Conservation (phyloP, 2,329 filamentous ascomycete genomes). For the Niveomyces coronatus region DNA sequence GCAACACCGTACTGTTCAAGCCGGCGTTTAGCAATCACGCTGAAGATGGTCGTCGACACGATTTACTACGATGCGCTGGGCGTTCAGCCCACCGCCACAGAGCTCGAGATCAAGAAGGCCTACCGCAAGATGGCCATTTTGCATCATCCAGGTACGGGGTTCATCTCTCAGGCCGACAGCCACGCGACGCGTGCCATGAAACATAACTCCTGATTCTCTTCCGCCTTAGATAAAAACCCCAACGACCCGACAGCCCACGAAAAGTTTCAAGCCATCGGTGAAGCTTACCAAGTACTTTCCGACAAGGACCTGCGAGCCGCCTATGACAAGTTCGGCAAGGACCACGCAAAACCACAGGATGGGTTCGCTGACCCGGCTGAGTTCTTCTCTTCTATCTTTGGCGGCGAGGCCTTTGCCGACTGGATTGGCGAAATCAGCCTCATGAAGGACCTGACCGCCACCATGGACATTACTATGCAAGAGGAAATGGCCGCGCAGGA, state of each 20-base stretch:
- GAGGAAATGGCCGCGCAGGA: conserved; percentile 56
- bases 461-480: conserved; percentile 94
- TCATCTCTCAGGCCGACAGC: not conserved
- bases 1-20: not conserved
- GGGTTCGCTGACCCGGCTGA: conserved; percentile 94
- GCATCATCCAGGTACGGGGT: conserved; percentile 65
- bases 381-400: conserved; percentile 98
- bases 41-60: conserved; percentile 78
- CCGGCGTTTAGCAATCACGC: conserved; percentile 6
- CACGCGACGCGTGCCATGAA: not conserved
- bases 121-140: conserved; percentile 92
- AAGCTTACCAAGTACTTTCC: conserved; percentile 72
- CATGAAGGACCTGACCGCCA: conserved; percentile 96
- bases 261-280: conserved; percentile 82
- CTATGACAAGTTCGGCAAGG: conserved; percentile 97
- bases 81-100: conserved; percentile 73
- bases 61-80: conserved; percentile 80
- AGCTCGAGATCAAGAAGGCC: conserved; percentile 93
- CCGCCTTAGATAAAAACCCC: conserved; percentile 77
- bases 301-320: conserved; percentile 77
- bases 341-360: conserved; percentile 78
- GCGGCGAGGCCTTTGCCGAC: conserved; percentile 89
- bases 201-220: conserved; percentile 8
- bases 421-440: conserved; percentile 97
- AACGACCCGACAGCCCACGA: conserved; percentile 88